Conservation (phyloP, 2,329 filamentous ascomycete genomes). For the Tolypocladium inflatum region DNA sequence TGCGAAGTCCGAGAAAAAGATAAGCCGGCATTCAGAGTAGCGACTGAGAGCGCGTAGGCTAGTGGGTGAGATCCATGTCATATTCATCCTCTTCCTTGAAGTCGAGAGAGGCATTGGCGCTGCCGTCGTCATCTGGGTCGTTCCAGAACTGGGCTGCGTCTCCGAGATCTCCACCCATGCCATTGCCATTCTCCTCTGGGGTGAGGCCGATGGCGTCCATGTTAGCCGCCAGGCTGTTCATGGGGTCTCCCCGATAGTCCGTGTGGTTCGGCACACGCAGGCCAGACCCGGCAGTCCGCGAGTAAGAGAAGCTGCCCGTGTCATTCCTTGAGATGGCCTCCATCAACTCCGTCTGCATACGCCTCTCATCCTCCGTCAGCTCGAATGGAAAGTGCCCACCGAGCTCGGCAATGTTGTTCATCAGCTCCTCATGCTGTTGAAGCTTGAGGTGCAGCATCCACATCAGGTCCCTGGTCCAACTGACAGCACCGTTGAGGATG, state of each 20-base stretch:
- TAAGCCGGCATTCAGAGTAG: background rate
- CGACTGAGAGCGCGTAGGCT: constrained; percentile 1
- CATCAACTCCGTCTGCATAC: constrained; percentile 89
- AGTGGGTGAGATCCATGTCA: constrained; percentile 60
- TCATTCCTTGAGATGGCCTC: constrained; percentile 80
- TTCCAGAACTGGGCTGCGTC: constrained; percentile 53
- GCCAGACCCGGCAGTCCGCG: constrained; percentile 71
- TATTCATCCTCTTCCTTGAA: constrained; percentile 96
- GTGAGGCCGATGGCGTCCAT: constrained; percentile 27
- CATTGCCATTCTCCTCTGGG: constrained; percentile 27
- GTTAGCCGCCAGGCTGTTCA: constrained; percentile 37
- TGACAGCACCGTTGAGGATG: constrained; percentile 92
- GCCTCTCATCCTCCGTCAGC: constrained; percentile 81
- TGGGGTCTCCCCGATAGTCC: constrained; percentile 74
- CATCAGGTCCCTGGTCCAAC: constrained; percentile 96
- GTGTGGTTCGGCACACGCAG: constrained; percentile 90
- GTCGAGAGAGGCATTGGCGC: constrained; percentile 55
- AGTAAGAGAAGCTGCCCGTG: constrained; percentile 68
- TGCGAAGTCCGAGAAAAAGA: background rate
- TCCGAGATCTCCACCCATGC: constrained; percentile 34
- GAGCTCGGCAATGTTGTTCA: constrained; percentile 62
- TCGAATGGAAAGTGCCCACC: constrained; percentile 73
- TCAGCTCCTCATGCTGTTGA: constrained; percentile 80
- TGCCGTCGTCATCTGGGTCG: constrained; percentile 62
- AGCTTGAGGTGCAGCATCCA: constrained; percentile 90